Evolutionary conservation across 2,329 filamentous ascomycete species (phyloP).

Genomic region (Camillea tinctor): DNA sequence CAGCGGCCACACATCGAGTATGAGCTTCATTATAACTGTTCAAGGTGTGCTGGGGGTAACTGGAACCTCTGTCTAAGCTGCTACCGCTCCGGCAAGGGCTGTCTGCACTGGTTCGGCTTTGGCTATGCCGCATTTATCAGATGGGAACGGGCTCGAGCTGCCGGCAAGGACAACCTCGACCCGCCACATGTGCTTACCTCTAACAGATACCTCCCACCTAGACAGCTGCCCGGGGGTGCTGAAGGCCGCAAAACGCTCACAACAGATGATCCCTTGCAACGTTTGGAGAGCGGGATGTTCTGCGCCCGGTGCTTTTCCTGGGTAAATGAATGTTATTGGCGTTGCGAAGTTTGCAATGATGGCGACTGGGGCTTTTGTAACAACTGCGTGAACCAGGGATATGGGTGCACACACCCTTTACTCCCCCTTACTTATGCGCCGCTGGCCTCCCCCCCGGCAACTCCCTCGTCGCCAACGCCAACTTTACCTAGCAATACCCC

Average conservation of each 20-base stretch:
- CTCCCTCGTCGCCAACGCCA: constrained; percentile 4
- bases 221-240: constrained; percentile 47
- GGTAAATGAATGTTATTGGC: constrained; percentile 86
- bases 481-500: constrained; percentile 39
- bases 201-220: constrained; percentile 55
- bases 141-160: constrained; percentile 56
- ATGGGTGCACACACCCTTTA: constrained; percentile 77
- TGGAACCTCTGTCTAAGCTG: constrained; percentile 82
- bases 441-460: constrained; percentile 25
- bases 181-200: constrained; percentile 59
- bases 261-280: constrained; percentile 63
- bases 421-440: constrained; percentile 69
- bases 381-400: constrained; percentile 77
- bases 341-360: constrained; percentile 81
- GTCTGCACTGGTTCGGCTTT: constrained; percentile 86
- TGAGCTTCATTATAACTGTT: constrained; percentile 81
- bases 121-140: constrained; percentile 67
- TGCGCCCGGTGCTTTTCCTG: constrained; percentile 73
- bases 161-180: constrained; percentile 40
- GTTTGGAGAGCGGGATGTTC: constrained; percentile 78
- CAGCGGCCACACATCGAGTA: constrained; percentile 74
- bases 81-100: constrained; percentile 75
- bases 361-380: constrained; percentile 96
- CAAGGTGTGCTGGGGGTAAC: constrained; percentile 63
- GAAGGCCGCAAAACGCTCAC: constrained; percentile 59